Base-by-base conservation (phyloP, 1,139 yeast species). In the Trichomonascaceae sp. region DNA sequence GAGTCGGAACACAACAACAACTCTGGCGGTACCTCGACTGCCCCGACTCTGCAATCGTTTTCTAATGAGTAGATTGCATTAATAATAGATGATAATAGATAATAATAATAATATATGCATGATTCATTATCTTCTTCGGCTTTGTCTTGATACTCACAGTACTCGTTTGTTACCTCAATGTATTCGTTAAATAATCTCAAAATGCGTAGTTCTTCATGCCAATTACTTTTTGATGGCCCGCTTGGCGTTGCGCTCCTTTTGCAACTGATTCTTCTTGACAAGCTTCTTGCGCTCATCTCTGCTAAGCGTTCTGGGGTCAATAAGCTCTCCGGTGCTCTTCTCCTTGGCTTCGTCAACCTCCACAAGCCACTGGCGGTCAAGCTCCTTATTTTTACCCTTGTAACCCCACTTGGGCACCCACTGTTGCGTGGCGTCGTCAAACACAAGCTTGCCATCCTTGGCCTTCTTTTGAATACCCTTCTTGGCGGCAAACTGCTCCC, bases 351-450 rank as follows among this genome's bases (percentile, higher is more conserved):
- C 68, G 38, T 81, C 93, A 41, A 89, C 79, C 60, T 92, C 99
- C 37, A 89, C 97, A 55, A 85, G 69, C 98, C 98, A 89, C 60
- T 89, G 96, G 54, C 70, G 65, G 52, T 89, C 97, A 48, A 76
- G 54, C 38, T 76, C 73, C 63, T 89, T 89, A 61, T 89, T 89
- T 58, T 74, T 73, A 51, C 98, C 98, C 47, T 80, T 77, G 64
- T 78, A 89, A 40, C 99, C 99, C 98, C 98, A 92, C 60, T 85
- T 87, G 48, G 93, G 92, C 40, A 79, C 95, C 98, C 98, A 92
- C 59, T 85, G 87, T 34, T 89, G 89, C 18, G 71, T 62, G 30
- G 71, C 92, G 59, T 92, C 97, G 56, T 89, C 95, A 50, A 64
- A 92, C 2, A 82, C 87, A 72, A 78, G 67, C 63, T 84, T 89